Evolutionary conservation across 768 basidiomycete genomes (phyloP).

Genomic region (Cyclocybe cylindracea): DNA sequence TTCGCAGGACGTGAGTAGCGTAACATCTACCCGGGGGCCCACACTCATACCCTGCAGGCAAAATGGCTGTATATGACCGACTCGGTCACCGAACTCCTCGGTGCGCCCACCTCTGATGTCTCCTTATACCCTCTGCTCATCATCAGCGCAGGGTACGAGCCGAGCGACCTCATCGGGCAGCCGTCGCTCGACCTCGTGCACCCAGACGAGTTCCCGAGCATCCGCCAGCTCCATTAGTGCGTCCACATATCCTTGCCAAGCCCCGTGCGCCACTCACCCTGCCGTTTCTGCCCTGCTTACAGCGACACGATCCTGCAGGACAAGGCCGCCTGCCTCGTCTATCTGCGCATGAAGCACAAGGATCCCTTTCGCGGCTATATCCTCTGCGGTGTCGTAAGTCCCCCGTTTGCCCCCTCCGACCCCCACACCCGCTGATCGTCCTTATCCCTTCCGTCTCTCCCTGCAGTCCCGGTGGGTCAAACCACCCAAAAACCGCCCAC

Average conservation of each 20-base stretch:
- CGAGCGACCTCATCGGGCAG: slow-evolving; percentile 66
- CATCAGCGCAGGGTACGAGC: slow-evolving; percentile 61
- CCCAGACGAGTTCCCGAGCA: slow-evolving; percentile 71
- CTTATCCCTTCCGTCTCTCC: background rate
- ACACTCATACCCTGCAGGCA: slow-evolving; percentile 41
- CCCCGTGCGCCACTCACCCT: background rate
- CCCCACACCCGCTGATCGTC: slow-evolving; percentile 4
- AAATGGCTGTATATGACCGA: slow-evolving; percentile 69
- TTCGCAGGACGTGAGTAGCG: slow-evolving; percentile 57
- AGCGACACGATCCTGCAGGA: slow-evolving; percentile 79
- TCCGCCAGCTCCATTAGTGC: slow-evolving; percentile 73
- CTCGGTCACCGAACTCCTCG: slow-evolving; percentile 65
- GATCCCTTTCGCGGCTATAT: slow-evolving; percentile 77
- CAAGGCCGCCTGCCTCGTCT: slow-evolving; percentile 78
- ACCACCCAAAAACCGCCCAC: slow-evolving; percentile 6
- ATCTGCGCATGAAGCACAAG: slow-evolving; percentile 79
- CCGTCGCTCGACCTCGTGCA: slow-evolving; percentile 78
- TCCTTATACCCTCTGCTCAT: background rate
- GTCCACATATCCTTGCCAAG: slow-evolving; percentile 16
- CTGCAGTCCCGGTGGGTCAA: slow-evolving; percentile 18
- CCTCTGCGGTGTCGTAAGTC: slow-evolving; percentile 70
- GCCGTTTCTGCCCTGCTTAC: slow-evolving; percentile 1
- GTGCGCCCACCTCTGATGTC: slow-evolving; percentile 29
- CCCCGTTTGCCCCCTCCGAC: background rate
- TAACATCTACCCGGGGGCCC: background rate